phyloP scores from a whole-genome alignment of 371 early-diverging fungal species.

The Mortierella sp. region DNA sequence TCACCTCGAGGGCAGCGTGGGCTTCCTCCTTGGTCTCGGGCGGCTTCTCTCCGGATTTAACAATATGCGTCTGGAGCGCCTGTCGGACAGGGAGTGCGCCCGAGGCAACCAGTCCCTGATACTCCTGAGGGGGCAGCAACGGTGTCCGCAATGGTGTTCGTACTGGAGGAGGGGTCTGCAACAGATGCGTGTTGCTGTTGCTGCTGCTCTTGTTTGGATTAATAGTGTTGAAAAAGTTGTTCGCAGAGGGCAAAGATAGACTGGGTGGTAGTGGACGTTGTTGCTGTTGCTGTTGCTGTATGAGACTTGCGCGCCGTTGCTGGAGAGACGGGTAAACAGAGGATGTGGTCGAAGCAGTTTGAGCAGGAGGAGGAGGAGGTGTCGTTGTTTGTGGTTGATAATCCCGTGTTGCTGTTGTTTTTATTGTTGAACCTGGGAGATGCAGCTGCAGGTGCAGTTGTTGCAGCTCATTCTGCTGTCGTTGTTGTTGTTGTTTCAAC shows the following conservation, averaged over 20 bases:
- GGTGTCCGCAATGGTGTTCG: not conserved
- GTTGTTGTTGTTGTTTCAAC: not conserved
- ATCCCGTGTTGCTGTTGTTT: not conserved
- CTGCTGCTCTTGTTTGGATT: not conserved
- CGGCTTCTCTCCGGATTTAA: slow-evolving; percentile 38
- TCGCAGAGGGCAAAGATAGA: not conserved
- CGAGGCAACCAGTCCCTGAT: slow-evolving; percentile 33
- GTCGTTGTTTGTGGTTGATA: not conserved
- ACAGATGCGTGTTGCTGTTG: not conserved
- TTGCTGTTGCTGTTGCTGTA: slow-evolving; percentile 27
- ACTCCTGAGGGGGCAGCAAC: slow-evolving; percentile 16
- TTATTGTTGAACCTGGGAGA: not conserved
- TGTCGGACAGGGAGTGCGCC: slow-evolving; percentile 41
- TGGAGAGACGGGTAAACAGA: not conserved
- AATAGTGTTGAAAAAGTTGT: not conserved
- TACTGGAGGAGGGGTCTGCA: no score
- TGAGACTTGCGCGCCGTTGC: not conserved
- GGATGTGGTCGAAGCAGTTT: not conserved
- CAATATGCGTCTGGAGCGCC: slow-evolving; percentile 36
- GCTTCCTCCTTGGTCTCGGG: slow-evolving; percentile 54
- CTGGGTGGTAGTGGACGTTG: not conserved
- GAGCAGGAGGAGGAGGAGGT: not conserved
- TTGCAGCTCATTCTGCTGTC: slow-evolving; percentile 15
- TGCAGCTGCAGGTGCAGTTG: not conserved
- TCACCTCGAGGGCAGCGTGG: slow-evolving; percentile 39